Evolutionary conservation across 208 protist genomes (phyloP).

Genomic region (Zelonia costaricensis): DNA sequence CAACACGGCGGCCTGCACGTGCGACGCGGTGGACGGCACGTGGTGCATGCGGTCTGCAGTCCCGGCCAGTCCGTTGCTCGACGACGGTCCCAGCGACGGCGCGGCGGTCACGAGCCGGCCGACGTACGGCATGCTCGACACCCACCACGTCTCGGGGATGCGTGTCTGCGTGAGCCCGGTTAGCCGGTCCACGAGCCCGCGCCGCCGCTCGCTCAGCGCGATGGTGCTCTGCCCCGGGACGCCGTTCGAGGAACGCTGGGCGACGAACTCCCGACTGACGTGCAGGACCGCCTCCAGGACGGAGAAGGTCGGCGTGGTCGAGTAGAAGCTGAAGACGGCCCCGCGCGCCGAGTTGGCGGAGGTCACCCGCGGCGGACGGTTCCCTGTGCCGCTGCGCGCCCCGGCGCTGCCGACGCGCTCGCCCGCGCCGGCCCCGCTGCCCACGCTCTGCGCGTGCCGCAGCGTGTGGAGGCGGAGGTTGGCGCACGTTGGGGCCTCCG

Average conservation of each 20-base stretch:
- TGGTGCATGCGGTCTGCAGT: neutral
- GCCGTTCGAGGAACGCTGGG: constrained; percentile 25
- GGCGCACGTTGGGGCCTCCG: constrained; percentile 1
- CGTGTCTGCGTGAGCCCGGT: constrained; percentile 55
- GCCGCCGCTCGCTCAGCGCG: constrained; percentile 30
- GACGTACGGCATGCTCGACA: constrained; percentile 38
- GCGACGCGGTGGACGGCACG: neutral
- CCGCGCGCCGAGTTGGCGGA: too few species aligned
- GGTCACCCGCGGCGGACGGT: neutral
- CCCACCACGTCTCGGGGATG: constrained; percentile 76
- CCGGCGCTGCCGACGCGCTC: neutral
- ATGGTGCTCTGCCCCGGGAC: constrained; percentile 19
- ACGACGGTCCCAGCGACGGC: too few species aligned
- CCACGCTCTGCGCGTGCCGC: neutral
- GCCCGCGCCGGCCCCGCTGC: too few species aligned
- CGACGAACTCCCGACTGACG: constrained; percentile 81
- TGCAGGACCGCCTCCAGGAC: constrained; percentile 66
- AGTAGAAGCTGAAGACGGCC: neutral
- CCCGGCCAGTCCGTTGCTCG: too few species aligned
- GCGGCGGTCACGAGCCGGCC: constrained; percentile 8
- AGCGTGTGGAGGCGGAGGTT: neutral
- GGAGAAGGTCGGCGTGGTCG: constrained; percentile 46
- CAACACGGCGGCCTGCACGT: neutral
- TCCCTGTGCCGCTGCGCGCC: too few species aligned
- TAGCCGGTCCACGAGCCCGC: constrained; percentile 44